Conservation (phyloP, 805 yeast genomes). For the Pichia scutulata region DNA sequence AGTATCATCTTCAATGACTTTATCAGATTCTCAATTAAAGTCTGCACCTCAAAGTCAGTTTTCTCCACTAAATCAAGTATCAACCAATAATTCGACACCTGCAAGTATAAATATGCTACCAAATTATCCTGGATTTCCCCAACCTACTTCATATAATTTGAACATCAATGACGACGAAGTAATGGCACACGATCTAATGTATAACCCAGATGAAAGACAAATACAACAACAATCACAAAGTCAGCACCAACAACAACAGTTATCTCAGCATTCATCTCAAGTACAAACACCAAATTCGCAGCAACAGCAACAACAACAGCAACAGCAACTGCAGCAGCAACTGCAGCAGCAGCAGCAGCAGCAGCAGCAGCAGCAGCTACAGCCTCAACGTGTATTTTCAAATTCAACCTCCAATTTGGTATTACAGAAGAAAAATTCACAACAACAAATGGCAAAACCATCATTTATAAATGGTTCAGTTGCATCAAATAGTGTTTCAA, state of each 20-base stretch:
- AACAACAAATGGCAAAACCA: background rate
- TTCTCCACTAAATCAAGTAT: conserved; percentile 1
- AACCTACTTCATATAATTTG: background rate
- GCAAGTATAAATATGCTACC: conserved; percentile 4
- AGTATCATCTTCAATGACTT: conserved; percentile 26
- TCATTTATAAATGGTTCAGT: background rate
- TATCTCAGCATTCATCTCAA: background rate
- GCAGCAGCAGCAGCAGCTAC: background rate
- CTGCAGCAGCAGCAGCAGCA: conserved; percentile 5
- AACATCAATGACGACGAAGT: background rate
- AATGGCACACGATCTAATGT: background rate
- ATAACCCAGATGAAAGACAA: background rate
- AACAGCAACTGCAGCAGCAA: conserved; percentile 6
- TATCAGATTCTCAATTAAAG: conserved; percentile 3
- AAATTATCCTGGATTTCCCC: conserved; percentile 1
- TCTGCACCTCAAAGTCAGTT: conserved; percentile 1
- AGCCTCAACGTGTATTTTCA: conserved; percentile 2
- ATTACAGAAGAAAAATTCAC: conserved; percentile 1
- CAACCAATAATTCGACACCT: conserved; percentile 6
- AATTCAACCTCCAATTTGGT: too few species aligned
- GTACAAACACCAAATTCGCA: background rate
- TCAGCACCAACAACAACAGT: conserved; percentile 2
- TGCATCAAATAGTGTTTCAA: background rate
- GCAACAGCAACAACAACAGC: conserved; percentile 7
- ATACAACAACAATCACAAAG: background rate